These are phyloP conservation scores for Biancaea sappan DNA, from an alignment of 306 rosid genomes.

Conservation along the genomic window DNA sequence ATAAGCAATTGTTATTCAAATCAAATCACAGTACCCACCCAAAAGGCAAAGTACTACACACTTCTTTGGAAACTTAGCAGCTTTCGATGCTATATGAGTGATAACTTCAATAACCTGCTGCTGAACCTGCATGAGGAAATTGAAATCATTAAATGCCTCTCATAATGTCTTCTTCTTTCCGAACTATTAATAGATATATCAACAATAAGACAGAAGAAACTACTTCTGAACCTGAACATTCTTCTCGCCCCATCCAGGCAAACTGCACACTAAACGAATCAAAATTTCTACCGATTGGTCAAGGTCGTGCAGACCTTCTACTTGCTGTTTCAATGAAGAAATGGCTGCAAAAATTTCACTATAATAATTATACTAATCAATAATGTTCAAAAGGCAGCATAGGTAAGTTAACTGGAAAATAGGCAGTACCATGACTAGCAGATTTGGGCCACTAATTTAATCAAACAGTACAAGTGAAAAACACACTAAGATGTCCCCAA, in stretches of 20 bases:
- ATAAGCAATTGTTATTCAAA: background rate
- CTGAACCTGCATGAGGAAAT: conserved; percentile 74
- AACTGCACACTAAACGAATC: conserved; percentile 76
- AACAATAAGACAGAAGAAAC: conserved; percentile 25
- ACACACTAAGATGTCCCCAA: background rate
- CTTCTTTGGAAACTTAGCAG: conserved; percentile 85
- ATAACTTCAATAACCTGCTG: conserved; percentile 92
- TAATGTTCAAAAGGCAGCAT: conserved; percentile 18
- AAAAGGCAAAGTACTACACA: conserved; percentile 87
- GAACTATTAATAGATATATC: conserved; percentile 21
- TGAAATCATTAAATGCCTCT: conserved; percentile 18
- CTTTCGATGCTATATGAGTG: conserved; percentile 71
- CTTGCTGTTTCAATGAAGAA: conserved; percentile 82
- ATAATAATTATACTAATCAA: conserved; percentile 24
- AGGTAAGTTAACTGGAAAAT: conserved; percentile 13
- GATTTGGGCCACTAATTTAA: background rate
- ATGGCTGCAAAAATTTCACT: conserved; percentile 65
- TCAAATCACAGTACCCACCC: conserved; percentile 58
- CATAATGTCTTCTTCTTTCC: conserved; percentile 2
- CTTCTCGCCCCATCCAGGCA: conserved; percentile 99
- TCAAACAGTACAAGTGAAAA: background rate
- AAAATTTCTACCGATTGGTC: conserved; percentile 72
- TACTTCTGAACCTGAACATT: conserved; percentile 84
- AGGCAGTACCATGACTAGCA: background rate
- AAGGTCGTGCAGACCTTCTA: conserved; percentile 75